phyloP scores from a whole-genome alignment of 192 early-diverging fungal genomes.

The Allomyces macrogynus region DNA sequence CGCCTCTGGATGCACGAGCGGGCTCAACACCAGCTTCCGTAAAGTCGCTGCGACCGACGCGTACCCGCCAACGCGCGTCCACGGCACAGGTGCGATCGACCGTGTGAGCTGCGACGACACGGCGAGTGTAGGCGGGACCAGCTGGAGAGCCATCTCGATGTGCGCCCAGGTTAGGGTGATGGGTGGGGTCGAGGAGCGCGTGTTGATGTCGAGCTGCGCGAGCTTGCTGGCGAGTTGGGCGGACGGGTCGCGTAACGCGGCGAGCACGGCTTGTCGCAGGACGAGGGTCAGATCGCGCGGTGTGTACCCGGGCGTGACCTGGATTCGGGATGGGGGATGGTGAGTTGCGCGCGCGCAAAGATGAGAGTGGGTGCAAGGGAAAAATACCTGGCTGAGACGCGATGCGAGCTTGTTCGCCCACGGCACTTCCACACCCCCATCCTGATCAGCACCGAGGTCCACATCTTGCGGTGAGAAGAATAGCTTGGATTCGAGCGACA shows the following conservation, averaged over 20 bases:
- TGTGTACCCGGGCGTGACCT: constrained; percentile 42
- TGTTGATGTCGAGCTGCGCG: not conserved
- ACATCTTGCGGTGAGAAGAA: too few species aligned
- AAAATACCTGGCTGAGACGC: too few species aligned
- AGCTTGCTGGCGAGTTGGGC: not conserved
- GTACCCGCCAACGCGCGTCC: constrained; percentile 61
- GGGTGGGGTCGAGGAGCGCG: constrained; percentile 4
- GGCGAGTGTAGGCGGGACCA: constrained; percentile 34
- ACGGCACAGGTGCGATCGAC: constrained; percentile 21
- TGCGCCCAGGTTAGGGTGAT: constrained; percentile 23
- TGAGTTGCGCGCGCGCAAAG: not conserved
- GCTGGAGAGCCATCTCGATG: constrained; percentile 20
- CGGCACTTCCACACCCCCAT: too few species aligned
- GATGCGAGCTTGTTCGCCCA: too few species aligned
- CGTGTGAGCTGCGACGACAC: constrained; percentile 38
- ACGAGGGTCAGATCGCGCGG: constrained; percentile 25
- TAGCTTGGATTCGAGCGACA: too few species aligned
- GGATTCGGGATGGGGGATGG: not conserved
- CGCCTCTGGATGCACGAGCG: constrained; percentile 28
- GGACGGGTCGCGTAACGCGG: constrained; percentile 2
- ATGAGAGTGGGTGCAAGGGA: too few species aligned
- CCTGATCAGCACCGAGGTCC: too few species aligned
- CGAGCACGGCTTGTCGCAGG: constrained; percentile 15
- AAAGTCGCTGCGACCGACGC: constrained; percentile 28
- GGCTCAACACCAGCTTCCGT: constrained; percentile 32